Base-by-base conservation (phyloP, 495 filamentous ascomycete species). In the Aspergillus asperescens region DNA sequence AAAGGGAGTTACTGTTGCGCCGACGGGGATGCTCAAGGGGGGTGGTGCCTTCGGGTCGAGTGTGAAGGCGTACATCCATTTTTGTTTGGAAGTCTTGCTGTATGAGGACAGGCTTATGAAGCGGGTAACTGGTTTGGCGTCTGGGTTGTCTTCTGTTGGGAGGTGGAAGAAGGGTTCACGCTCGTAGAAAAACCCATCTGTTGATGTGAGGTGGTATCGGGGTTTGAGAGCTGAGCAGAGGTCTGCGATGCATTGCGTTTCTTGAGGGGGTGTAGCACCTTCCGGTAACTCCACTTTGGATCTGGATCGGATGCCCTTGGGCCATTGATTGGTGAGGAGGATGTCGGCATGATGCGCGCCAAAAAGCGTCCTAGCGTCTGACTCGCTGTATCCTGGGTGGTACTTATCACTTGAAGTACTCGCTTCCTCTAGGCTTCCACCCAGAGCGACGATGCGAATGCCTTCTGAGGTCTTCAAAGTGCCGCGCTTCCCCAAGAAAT, bases 131-230 rank as follows among this genome's bases (percentile, higher is more conserved):
- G 73, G 73, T 49, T 74, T 79, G 1, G 65, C 64, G 19, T 80
- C 73, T 7, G 77, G 77, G 7, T 67, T 69, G 19, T 79, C 75
- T 42, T 78, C 74, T 7, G 72, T 70, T 5, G 82, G 76, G 50
- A 75, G 64, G 61, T 94, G 85, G 66, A 90, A 87, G 77, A 96
- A 97, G 0, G 93, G 91, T 64, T 96, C 93, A 16, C 93, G 82
- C 70, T 96, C 92, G 59, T 82, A 96, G 71, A 86, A 92, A 59
- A 82, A 76, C 7, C 73, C 62, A 7, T 79, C 75, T 0, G 89
- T 86, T 10, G 79, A 68, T 12, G 86, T 81, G 65, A 98, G 85
- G 68, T 96, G 91, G 62, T 98, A 98, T 18, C 87, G 79, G 9
- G 93, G 93, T 56, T 88, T 89, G 7, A 96, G 62, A 1, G 81